Evolutionary conservation across 1,284 basidiomycete species (phyloP), one percentile per base, ranked within the genome.

Genomic region (Pseudomicrostroma phylloplanum): DNA sequence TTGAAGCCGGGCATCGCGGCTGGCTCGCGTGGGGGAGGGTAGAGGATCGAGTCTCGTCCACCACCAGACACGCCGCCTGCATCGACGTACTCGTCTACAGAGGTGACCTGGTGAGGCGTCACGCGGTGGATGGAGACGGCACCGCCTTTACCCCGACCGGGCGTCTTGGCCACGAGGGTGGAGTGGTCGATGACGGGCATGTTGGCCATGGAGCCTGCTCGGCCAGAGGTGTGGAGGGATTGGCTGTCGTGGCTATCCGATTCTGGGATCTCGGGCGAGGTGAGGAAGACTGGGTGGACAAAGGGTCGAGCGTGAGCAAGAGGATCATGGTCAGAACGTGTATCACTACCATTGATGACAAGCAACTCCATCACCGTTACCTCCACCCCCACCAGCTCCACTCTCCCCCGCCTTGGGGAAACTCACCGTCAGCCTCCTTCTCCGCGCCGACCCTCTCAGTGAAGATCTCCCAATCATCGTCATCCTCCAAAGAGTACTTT

Each of bases 391-490:
- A 48, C 12, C 43, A 48, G 11, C 41, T 11, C 41, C 41, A 42
- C 41, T 42, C 9, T 42, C 41, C 9, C 41, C 41, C 9, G n/a
- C 21, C 43, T 6, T n/a, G 6, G 43, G 15, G 6, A 48, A n/a
- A 72, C 72, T 67, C 55, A 74, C 72, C 66, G 48, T 78, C 67
- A n/a, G 69, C 76, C 64, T 78, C 76, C 59, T 68, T 68, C 4
- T 56, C 65, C 57, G 72, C 64, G 51, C 67, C 68, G 58, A 74
- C 66, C 46, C 77, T 70, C 58, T 77, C 74, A 3, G 72, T 58
- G 64, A 79, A 78, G 59, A 79, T 77, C 49, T 78, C 77, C 62
- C 64, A 74, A 67, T 79, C 77, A 59, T 78, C 76, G 43, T 64
- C 69, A 54, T 78, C 77, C 46, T 78, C 77, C 15, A 78, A 67